Conservation (phyloP, 2,329 filamentous ascomycete genomes). For the Fusarium sp. region DNA sequence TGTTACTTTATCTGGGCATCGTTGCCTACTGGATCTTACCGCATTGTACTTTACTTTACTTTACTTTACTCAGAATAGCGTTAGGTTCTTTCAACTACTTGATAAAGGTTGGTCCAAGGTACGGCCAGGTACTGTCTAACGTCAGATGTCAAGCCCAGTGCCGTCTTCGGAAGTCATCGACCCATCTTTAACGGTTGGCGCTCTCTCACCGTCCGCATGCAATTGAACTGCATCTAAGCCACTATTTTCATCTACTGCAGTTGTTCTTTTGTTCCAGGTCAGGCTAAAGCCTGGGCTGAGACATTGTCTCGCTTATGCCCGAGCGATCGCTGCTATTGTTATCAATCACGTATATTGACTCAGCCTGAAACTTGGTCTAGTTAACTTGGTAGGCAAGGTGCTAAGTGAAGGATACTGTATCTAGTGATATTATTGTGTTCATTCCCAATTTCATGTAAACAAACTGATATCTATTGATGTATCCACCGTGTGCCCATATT, state of each 20-base stretch:
- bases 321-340: background rate
- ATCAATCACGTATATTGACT: background rate
- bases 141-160: constrained; percentile 22
- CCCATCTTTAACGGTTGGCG: constrained; percentile 15
- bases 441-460: background rate
- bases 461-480: background rate
- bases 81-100: background rate
- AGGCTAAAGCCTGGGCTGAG: constrained; percentile 4
- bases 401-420: background rate
- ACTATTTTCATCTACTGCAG: constrained; percentile 3
- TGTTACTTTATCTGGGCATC: background rate
- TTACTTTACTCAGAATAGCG: constrained; percentile 5
- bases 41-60: background rate
- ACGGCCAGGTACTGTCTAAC: constrained; percentile 10
- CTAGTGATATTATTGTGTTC: background rate
- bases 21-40: constrained; percentile 12
- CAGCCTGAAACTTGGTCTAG: background rate
- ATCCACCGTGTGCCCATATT: constrained; percentile 1
- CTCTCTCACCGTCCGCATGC: constrained; percentile 22
- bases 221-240: background rate
- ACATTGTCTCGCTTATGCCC: constrained; percentile 12
- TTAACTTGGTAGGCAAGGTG: background rate
- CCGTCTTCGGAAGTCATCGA: constrained; percentile 32
- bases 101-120: constrained; percentile 1
- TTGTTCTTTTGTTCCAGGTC: background rate